Evolutionary conservation across 139 green algal genomes (phyloP).

Genomic region (Desmodesmus armatus): DNA sequence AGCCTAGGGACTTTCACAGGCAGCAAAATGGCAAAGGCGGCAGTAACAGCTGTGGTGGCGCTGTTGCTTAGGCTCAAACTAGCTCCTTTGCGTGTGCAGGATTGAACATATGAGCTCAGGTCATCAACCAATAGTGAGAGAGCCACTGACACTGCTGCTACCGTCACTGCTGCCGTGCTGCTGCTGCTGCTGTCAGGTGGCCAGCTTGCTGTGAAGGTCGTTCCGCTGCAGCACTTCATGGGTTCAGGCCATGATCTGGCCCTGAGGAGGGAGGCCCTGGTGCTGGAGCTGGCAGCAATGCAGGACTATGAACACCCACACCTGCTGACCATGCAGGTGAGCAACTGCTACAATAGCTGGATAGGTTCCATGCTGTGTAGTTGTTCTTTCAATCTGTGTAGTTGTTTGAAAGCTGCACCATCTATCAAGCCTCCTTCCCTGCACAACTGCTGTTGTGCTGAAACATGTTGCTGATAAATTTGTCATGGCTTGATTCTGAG

Average conservation of each 20-base stretch:
- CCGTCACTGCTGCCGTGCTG: background rate
- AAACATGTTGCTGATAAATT: too few species aligned
- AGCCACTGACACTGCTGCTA: background rate
- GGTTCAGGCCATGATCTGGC: background rate
- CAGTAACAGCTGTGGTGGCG: background rate
- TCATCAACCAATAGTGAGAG: background rate
- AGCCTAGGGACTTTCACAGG: too few species aligned
- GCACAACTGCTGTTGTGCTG: too few species aligned
- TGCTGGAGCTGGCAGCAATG: slow-evolving; percentile 28
- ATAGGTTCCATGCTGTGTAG: background rate
- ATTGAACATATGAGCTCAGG: too few species aligned
- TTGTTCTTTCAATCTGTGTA: too few species aligned
- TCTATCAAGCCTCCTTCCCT: too few species aligned
- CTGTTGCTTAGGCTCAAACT: background rate
- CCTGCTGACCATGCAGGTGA: slow-evolving; percentile 22
- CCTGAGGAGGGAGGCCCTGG: slow-evolving; percentile 8
- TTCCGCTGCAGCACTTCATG: background rate
- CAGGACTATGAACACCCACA: slow-evolving; percentile 25
- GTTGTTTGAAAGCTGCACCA: background rate
- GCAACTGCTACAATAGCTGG: background rate
- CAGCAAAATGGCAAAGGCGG: too few species aligned
- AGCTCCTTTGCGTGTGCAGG: background rate
- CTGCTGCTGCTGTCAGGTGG: slow-evolving; percentile 1
- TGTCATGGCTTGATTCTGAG: too few species aligned
- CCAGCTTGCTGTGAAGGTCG: slow-evolving; percentile 8